Conservation (phyloP, 768 basidiomycete species). For the Lactifluus rugatus region DNA sequence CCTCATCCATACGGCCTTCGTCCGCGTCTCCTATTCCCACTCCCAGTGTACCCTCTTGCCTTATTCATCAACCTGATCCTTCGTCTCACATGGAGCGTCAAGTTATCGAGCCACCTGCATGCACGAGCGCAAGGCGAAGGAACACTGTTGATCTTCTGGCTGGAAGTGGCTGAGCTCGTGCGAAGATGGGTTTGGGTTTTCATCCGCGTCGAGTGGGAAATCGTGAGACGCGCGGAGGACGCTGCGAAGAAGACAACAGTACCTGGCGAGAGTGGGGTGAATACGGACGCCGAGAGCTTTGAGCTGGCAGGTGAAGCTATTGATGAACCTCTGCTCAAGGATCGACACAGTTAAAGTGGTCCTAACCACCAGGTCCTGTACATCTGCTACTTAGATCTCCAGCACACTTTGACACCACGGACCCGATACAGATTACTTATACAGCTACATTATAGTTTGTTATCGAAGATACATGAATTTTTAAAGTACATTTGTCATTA, state of each 20-base stretch:
- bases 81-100: conserved; percentile 90
- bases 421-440: no score
- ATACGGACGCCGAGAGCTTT: background rate
- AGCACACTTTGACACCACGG: background rate
- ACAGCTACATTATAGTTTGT: no score
- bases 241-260: background rate
- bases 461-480: no score
- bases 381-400: no score
- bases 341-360: background rate
- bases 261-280: background rate
- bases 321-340: background rate
- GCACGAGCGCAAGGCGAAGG: conserved; percentile 62
- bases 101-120: conserved; percentile 80
- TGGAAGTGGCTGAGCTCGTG: conserved; percentile 83
- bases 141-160: conserved; percentile 65
- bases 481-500: no score
- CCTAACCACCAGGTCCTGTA: background rate
- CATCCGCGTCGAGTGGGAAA: conserved; percentile 94
- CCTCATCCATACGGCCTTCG: conserved; percentile 58
- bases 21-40: conserved; percentile 62
- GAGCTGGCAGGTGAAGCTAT: background rate
- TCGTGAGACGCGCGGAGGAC: conserved; percentile 23
- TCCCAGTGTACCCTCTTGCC: conserved; percentile 74
- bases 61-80: conserved; percentile 78
- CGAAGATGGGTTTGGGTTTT: conserved; percentile 54